Evolutionary conservation across 106 monocot species (phyloP).

Genomic region (Posidonia australis): DNA sequence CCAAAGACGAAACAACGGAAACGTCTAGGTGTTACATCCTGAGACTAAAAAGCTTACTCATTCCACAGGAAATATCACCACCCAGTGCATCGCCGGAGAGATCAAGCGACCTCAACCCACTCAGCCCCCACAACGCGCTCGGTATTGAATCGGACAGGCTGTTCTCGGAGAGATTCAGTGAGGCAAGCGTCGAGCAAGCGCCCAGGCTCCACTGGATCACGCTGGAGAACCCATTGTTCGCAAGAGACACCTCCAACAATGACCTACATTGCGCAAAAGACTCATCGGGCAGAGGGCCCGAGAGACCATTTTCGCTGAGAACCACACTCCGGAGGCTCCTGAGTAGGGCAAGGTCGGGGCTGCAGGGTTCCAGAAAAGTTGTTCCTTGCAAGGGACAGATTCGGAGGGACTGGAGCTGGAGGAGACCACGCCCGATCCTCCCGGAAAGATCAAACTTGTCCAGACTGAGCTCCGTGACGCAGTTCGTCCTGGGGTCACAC

Average conservation of each 20-base stretch:
- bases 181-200: conserved; percentile 38
- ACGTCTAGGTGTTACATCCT: too few species aligned
- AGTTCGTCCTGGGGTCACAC: conserved; percentile 42
- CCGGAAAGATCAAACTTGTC: conserved; percentile 64
- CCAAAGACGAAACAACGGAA: too few species aligned
- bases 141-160: conserved; percentile 51
- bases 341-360: conserved; percentile 33
- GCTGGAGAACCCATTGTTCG: conserved; percentile 39
- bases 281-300: conserved; percentile 36
- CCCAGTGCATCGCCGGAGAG: conserved; percentile 51
- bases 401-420: conserved; percentile 56
- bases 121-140: conserved; percentile 39
- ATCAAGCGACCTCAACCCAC: conserved; percentile 46
- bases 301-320: conserved; percentile 55
- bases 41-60: conserved; percentile 33
- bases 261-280: conserved; percentile 55
- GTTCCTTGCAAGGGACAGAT: conserved; percentile 62
- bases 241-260: conserved; percentile 40
- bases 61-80: conserved; percentile 43
- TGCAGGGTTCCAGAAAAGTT: conserved; percentile 62
- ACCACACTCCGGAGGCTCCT: conserved; percentile 33
- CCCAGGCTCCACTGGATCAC: conserved; percentile 36
- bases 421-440: conserved; percentile 61
- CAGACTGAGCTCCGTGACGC: conserved; percentile 47
- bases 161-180: conserved; percentile 59